These are phyloP conservation scores for Trametes punicea DNA, from an alignment of 768 basidiomycete species.

Conservation along the genomic window DNA sequence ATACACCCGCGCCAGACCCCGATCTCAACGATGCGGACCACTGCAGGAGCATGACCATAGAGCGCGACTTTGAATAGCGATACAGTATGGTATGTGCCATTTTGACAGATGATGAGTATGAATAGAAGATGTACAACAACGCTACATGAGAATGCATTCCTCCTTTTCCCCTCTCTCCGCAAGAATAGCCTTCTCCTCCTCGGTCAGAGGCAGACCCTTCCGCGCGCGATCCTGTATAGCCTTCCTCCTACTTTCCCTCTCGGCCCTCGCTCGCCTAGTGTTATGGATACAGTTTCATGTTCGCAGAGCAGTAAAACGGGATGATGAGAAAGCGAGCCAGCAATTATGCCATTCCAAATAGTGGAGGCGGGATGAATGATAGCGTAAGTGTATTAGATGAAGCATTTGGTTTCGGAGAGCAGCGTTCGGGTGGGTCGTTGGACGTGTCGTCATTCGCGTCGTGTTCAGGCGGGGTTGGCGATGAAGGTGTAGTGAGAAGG, in stretches of 20 bases:
- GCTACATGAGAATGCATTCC: constrained; percentile 45
- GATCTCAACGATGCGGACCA: too few species aligned
- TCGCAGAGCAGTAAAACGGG: neutral
- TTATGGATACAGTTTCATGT: constrained; percentile 22
- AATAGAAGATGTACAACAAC: too few species aligned
- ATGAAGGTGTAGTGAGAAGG: constrained; percentile 23
- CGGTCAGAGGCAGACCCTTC: constrained; percentile 71
- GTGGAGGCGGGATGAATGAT: constrained; percentile 63
- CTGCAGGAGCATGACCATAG: too few species aligned
- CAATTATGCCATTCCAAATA: constrained; percentile 64
- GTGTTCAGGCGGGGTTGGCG: neutral
- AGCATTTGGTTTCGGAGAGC: constrained; percentile 33
- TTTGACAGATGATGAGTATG: neutral
- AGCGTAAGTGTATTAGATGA: constrained; percentile 27
- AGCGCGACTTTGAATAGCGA: too few species aligned
- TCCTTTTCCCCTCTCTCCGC: constrained; percentile 47
- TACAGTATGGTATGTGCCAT: neutral
- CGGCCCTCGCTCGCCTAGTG: constrained; percentile 67
- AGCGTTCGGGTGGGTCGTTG: constrained; percentile 24
- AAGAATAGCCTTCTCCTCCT: constrained; percentile 60
- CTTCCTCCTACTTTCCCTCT: constrained; percentile 64
- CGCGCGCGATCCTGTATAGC: constrained; percentile 70
- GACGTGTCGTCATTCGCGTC: constrained; percentile 15
- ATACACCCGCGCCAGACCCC: too few species aligned
- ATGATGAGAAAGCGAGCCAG: constrained; percentile 12